Evolutionary conservation across 805 yeast species (phyloP), one percentile per base, ranked within the genome.

Genomic region (Crinitomyces ghanaensis): DNA sequence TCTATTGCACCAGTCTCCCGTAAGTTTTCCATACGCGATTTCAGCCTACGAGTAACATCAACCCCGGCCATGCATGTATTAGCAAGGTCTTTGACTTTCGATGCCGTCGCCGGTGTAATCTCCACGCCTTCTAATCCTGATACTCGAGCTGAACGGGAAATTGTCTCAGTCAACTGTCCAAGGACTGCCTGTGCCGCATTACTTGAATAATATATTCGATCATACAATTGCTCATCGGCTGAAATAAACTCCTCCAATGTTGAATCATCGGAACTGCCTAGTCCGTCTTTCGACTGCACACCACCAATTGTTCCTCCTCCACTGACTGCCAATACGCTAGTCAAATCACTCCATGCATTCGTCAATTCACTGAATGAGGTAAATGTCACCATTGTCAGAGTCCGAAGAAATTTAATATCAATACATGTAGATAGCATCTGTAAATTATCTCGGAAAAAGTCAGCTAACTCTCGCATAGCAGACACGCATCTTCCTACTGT

Each of bases 111-210:
- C n/a, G 66, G 50, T 13, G 54, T 54, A n/a, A 58, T 52, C 1
- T 48, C 39, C 11, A 37, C 30, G 17, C 39, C 40, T 2, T 20
- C 31, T 15, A 43, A 48, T 4, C 63, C 64, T 21, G 68, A 48
- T 5, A 65, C 54, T 31, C 51, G 56, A 16, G 58, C 61, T 18
- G 52, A 52, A 37, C 47, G 53, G 14, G 49, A 33, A 5, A 56
- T 41, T 16, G 53, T 52, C 24, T 61, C 64, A 4, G 77, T 80
- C 34, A 84, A 57, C 46, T 81, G 88, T 19, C 77, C 68, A 45
- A 79, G 77, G 2, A 83, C 93, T n/a, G 70, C 70, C 45, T 74
- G 80, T 2, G 94, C 86, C 34, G 79, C 69, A 11, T 64, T 51
- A 2, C 80, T 69, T 1, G 86, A 84, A 12, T 65, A 61, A 19